Evolutionary conservation across 495 filamentous ascomycete genomes (phyloP), one percentile per base, ranked within the genome.

Genomic region (Acidomyces sp.): DNA sequence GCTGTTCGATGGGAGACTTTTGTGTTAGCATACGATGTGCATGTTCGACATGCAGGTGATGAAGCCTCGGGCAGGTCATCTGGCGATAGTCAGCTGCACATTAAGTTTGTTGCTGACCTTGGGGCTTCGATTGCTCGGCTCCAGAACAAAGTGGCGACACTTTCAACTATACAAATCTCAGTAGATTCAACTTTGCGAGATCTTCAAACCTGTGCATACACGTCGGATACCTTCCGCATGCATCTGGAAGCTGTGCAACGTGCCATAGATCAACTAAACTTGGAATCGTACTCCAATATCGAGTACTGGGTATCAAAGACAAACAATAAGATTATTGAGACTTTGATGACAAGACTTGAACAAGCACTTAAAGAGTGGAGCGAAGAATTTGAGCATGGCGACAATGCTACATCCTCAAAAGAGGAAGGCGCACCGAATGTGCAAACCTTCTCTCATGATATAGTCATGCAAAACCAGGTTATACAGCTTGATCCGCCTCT

Each of bases 1-100:
- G 81, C 83, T 9, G 64, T 96, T 22, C 78, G 82, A 51, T 97
- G 90, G 90, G 90, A 97, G 56, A 88, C 90, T 0, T 94, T 97
- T 55, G 82, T 97, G 23, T 85, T 95, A 53, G 85, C 85, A 6
- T 96, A 94, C 56, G 90, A 96, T 56, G 65, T 94, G 13, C 84
- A 88, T 50, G 70, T 86, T 37, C 81, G 88, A 50, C 79, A 84
- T 49, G 68, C 75, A 23, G 62, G 60, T 34, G 30, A 44, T 22
- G 56, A 55, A 6, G 38, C 22, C 9, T 12, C 30, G 11, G 33
- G 43, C 4, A 45, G 46, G 1, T 28, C 63, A 45, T 68, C 73
- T 43, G 63, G 75, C 34, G 71, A 73, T 24, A 85, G 93, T 57
- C 94, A 84, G 61, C 85, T 84, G 57, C 90, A 97, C 61, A 84